phyloP scores from a whole-genome alignment of 805 yeast species.

The Monosporozyma solicola region DNA sequence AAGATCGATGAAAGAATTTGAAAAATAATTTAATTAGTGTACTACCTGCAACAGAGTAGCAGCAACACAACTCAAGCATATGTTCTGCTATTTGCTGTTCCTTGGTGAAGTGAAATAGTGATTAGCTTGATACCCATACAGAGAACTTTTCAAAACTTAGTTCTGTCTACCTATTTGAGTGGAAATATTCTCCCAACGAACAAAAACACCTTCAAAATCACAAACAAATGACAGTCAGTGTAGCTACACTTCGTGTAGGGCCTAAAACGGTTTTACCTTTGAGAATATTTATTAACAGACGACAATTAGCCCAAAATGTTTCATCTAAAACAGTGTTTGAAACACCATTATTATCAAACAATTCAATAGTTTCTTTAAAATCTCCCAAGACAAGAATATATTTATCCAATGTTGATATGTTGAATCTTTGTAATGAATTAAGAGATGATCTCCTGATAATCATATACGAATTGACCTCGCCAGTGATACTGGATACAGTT shows the following conservation, averaged over 20 bases:
- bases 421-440: slow-evolving; percentile 19
- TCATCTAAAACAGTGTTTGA: slow-evolving; percentile 19
- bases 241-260: slow-evolving; percentile 19
- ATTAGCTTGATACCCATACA: background rate
- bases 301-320: slow-evolving; percentile 18
- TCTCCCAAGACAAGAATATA: slow-evolving; percentile 23
- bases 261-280: slow-evolving; percentile 19
- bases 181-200: too few relatives aligned
- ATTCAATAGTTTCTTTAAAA: slow-evolving; percentile 26
- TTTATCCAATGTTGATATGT: slow-evolving; percentile 26
- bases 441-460: slow-evolving; percentile 21
- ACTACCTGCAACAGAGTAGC: background rate
- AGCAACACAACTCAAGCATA: too few relatives aligned
- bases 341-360: slow-evolving; percentile 28
- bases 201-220: background rate
- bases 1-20: background rate
- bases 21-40: too few relatives aligned
- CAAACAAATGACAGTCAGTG: slow-evolving; percentile 12
- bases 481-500: slow-evolving; percentile 11
- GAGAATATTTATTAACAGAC: slow-evolving; percentile 24
- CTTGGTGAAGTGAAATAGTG: too few relatives aligned
- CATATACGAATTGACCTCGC: slow-evolving; percentile 23
- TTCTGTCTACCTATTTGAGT: too few relatives aligned
- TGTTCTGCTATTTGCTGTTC: too few relatives aligned
- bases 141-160: background rate